Base-by-base conservation (phyloP, 1,284 basidiomycete species). In the Malassezia psittaci region DNA sequence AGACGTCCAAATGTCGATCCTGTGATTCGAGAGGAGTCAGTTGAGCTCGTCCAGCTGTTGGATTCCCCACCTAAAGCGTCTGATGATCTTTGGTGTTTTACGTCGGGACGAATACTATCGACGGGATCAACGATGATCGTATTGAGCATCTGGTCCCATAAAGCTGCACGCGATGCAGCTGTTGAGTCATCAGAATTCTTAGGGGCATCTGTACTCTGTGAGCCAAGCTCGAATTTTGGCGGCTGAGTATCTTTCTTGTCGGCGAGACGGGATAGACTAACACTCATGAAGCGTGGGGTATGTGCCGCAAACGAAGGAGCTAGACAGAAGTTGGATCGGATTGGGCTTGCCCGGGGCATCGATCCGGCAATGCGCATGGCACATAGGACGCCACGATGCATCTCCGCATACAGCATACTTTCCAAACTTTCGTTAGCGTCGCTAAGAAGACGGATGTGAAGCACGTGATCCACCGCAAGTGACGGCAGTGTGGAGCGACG, bases 101-200 rank as follows among this genome's bases (percentile, higher is more conserved):
- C 34, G 9, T 47, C 45, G 12, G 45, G 16, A 15, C n/a, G 21
- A 5, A 46, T 18, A 24, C 36, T n/a, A 18, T 52, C 55, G 11
- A 37, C 43, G 16, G 50, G 45, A 21, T 57, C 55, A 13, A 57
- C 46, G n/a, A 57, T 52, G 32, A 57, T 57, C 21, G 55, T 52
- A 48, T 57, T 57, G 36, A 57, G 46, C 55, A 57, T 57, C 33
- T 57, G 55, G 43, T 57, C 51, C 55, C 55, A 57, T 13, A 57
- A 42, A n/a, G 42, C 55, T 2, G 45, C 51, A 18, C 55, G 55
- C 19, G 50, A 45, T 1, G 48, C 49, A 3, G 47, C 49, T 13
- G n/a, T 24, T 12, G 47, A 15, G 11, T 47, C 43, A 2, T 32
- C 34, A n/a, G 45, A 5, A 6, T 19, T 12, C 41, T 16, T 41